Evolutionary conservation across 2,329 filamentous ascomycete species (phyloP), one percentile per base, ranked within the genome.

Genomic region (Pseudogymnoascus sp.): DNA sequence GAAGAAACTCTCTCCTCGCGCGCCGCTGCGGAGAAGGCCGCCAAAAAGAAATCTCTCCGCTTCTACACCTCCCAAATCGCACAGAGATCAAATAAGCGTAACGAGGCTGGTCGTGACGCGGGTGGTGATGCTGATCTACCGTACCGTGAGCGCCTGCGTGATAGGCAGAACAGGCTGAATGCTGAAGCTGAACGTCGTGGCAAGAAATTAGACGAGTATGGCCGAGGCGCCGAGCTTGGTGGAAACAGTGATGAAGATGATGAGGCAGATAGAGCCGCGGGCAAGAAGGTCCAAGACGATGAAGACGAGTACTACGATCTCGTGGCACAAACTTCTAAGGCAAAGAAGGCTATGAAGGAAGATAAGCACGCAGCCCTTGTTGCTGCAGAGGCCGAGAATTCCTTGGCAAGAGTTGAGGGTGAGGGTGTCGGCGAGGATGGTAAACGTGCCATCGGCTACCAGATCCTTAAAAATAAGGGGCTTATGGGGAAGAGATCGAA

Each of bases 31-130:
- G 90, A 96, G 70, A 99, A 99, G 76, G 89, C 87, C 0, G 84
- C 85, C 63, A 89, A 89, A 74, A 96, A 94, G 81, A 96, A 95
- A 80, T 91, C 85, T 66, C 83, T 99, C 62, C 89, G 92, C 65
- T 99, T 99, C 80, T 99, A 99, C 81, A 97, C 95, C 2, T 96
- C 92, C 2, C 94, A 99, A 73, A 94, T 99, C 66, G 88, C 90
- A 29, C 93, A 97, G 73, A 97, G 97, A 76, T 86, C 90, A 62
- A 96, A 91, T 77, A 92, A 90, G 73, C 90, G 90, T 61, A 84
- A 86, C 5, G 84, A 81, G 33, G 88, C 87, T 39, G 87, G 88
- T 41, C 84, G 86, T 64, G 86, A 89, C 62, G 84, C 86, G 1
- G 90, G 90, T 66, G 90, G 90, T 67, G 90, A 95, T 71, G 81